Evolutionary conservation across 208 protist species (phyloP).

Genomic region (Trypanosoma cruzi): DNA sequence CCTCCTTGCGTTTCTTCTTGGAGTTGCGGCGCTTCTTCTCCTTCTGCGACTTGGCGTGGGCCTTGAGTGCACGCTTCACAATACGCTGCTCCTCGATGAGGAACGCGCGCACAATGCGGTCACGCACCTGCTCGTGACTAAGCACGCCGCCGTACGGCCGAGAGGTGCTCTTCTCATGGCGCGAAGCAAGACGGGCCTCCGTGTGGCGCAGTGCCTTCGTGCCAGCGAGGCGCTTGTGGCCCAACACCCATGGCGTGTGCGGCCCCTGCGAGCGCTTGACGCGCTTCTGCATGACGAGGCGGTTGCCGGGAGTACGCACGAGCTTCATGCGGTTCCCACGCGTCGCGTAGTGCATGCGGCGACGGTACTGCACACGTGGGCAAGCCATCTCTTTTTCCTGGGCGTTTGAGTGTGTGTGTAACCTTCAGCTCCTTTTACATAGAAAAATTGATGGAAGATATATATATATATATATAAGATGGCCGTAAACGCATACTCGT

Average conservation of each 20-base stretch:
- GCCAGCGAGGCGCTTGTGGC: constrained; percentile 91
- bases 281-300: constrained; percentile 94
- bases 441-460: constrained; percentile 1
- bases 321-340: constrained; percentile 81
- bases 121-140: constrained; percentile 94
- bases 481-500: neutral
- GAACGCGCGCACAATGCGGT: constrained; percentile 98
- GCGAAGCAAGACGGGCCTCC: constrained; percentile 79
- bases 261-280: constrained; percentile 94
- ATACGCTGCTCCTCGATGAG: constrained; percentile 99
- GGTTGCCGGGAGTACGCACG: constrained; percentile 91
- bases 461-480: constrained; percentile 1
- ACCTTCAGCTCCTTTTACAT: constrained; percentile 69
- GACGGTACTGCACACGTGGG: constrained; percentile 77
- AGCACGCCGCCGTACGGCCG: constrained; percentile 98
- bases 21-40: constrained; percentile 65
- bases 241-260: constrained; percentile 94
- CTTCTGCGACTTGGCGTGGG: constrained; percentile 68
- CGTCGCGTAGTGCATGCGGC: constrained; percentile 81
- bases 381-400: constrained; percentile 45
- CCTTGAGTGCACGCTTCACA: constrained; percentile 93
- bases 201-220: constrained; percentile 93
- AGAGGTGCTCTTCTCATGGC: constrained; percentile 95
- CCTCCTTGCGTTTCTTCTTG: constrained; percentile 78
- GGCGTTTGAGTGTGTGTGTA: neutral